Base-by-base conservation (phyloP, 441 rosid species). In the Cnidoscolus chayamansa region DNA sequence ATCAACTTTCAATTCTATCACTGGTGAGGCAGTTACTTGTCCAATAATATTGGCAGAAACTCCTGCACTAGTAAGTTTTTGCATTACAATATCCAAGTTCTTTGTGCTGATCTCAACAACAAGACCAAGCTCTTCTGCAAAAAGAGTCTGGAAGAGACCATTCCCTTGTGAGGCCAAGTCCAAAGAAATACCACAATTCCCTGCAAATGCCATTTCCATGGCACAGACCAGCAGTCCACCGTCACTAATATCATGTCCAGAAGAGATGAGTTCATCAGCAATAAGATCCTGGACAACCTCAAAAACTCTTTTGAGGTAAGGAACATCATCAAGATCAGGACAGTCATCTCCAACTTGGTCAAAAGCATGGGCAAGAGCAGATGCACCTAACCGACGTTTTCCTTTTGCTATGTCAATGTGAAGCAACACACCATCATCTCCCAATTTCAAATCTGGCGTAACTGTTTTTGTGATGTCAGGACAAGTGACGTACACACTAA, bases 181-280 rank as follows among this genome's bases (percentile, higher is more conserved):
- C 72, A 94, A 74, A 61, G 25, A 70, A 62, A 90, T 78, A 54
- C 99, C 98, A 81, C 77, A 85, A 76, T 94, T 89, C 68, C 99
- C 99, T 76, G 96, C 97, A 85, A 90, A 92, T 59, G 99, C 91
- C 99, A 94, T 94, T 81, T 94, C 99, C 73, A 94, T 68, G 67
- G 87, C 89, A 35, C 92, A 82, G 43, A 89, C 87, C 67, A 92
- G 67, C 12, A 90, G 80, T 69, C 98, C 99, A 58, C 99, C 99
- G 79, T 94, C 99, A 60, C 99, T 92, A 61, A 94, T 88, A 81
- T 94, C 99, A 55, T 94, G 99, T 70, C 98, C 99, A 0, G 82
- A 76, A 45, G 90, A 92, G 72, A 90, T 84, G 63, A 90, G 76
- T 48, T 84, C 82, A 32, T 84, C 80, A 7, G 72, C 79, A 54